phyloP scores from a whole-genome alignment of 306 rosid species.

The Citrullus mucosospermus region DNA sequence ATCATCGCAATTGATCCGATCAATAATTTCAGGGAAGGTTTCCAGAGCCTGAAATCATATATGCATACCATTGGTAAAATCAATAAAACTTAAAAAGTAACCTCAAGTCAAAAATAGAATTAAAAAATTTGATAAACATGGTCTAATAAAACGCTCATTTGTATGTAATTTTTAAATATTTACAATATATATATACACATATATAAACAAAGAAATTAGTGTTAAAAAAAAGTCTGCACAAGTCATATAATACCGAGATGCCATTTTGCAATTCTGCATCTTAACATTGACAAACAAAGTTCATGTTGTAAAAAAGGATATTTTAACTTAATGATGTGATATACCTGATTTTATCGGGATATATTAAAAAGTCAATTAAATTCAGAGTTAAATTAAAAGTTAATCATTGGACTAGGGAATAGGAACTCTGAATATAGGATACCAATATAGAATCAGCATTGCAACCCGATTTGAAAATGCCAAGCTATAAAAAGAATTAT shows the following conservation, averaged over 20 bases:
- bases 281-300: not conserved
- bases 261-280: not conserved
- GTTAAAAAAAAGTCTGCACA: too few species aligned
- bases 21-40: slow-evolving; percentile 16
- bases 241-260: not conserved
- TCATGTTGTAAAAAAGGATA: not conserved
- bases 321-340: not conserved
- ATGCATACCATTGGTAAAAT: not conserved
- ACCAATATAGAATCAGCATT: not conserved
- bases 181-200: too few species aligned
- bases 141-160: not conserved
- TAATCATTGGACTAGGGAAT: not conserved
- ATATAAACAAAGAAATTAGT: too few species aligned
- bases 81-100: not conserved
- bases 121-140: not conserved
- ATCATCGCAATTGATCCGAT: slow-evolving; percentile 31
- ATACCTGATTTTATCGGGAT: not conserved
- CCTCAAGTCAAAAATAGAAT: not conserved
- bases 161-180: not conserved
- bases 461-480: not conserved
- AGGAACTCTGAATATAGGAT: not conserved
- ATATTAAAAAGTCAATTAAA: not conserved
- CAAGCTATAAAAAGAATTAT: not conserved
- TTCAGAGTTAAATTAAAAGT: not conserved
- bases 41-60: slow-evolving; percentile 40